Base-by-base conservation (phyloP, 805 yeast species). In the Spathaspora gorwiae region DNA sequence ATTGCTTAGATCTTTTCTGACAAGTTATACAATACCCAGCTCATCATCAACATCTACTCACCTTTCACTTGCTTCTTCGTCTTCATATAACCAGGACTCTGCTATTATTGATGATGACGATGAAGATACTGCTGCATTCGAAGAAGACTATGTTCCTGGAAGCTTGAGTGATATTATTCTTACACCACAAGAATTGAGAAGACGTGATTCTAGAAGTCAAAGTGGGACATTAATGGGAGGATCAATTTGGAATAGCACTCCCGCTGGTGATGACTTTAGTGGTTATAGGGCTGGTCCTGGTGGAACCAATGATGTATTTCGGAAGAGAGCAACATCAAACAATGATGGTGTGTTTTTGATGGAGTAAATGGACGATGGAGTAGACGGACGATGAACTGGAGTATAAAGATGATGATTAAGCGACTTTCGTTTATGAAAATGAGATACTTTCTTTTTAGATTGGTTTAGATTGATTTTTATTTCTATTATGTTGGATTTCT, bases 91-190 rank as follows among this genome's bases (percentile, higher is more conserved):
- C 36, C 40, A 42, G 15, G 45, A 43, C 30, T 27, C 43, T 9
- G 37, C 45, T n/a, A 35, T 36, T 7, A 24, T 43, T 37, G 40
- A n/a, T 8, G 50, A 47, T 30, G 50, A 47, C 26, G 50, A 47
- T 26, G 44, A 47, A n/a, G 77, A 72, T 38, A 79, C 74, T 38
- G 75, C 60, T n/a, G 26, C 10, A n/a, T 77, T 67, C 57, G 87
- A 78, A 39, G 90, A 87, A 52, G 95, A 87, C 57, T 85, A 80
- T 54, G 85, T 90, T 3, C 97, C 97, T 1, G 81, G 84, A 6
- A 79, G 90, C 27, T 66, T 90, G 34, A 78, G 83, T n/a, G 96
- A 88, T 52, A 68, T 89, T 41, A 68, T 71, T 14, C 66, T 90
- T 40, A 87, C 95, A 0, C 95, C 95, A 0, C 86, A 80, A 52